These are phyloP conservation scores for Primulina huaijiensis DNA, from an alignment of 257 asterid genomes.

Conservation along the genomic window DNA sequence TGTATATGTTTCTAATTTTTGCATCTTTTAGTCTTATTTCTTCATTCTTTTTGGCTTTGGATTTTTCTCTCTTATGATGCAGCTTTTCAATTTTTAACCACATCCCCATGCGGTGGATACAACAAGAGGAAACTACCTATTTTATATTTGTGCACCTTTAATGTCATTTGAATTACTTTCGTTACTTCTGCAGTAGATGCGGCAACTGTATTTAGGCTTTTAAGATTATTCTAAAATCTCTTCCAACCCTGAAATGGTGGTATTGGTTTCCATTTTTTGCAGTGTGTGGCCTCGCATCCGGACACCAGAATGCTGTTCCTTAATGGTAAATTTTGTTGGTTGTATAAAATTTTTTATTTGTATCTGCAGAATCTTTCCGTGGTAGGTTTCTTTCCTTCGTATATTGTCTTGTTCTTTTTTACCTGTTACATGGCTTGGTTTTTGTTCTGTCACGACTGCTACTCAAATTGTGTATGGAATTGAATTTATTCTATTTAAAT, in stretches of 20 bases:
- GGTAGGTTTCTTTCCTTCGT: background rate
- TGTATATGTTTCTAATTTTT: background rate
- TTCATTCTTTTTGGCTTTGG: no score
- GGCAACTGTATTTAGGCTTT: background rate
- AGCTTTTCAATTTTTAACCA: background rate
- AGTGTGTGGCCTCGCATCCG: slow-evolving; percentile 97
- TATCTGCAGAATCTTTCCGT: background rate
- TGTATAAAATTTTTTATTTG: background rate
- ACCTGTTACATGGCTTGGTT: background rate
- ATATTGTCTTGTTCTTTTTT: background rate
- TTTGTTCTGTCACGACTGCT: background rate
- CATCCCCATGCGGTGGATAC: background rate
- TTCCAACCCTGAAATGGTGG: slow-evolving; percentile 21
- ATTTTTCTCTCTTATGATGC: no score
- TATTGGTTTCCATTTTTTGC: slow-evolving; percentile 33
- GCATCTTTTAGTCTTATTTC: no score
- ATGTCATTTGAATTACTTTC: background rate
- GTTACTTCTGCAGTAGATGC: background rate
- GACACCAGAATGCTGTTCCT: slow-evolving; percentile 89
- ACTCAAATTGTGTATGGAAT: background rate
- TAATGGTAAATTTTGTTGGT: slow-evolving; percentile 55
- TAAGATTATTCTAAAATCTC: background rate
- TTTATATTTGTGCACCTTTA: background rate
- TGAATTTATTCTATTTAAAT: slow-evolving; percentile 16
- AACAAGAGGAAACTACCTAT: no score